Evolutionary conservation across 2,329 filamentous ascomycete genomes (phyloP), one percentile per base, ranked within the genome.

Genomic region (Biscogniauxia marginata): DNA sequence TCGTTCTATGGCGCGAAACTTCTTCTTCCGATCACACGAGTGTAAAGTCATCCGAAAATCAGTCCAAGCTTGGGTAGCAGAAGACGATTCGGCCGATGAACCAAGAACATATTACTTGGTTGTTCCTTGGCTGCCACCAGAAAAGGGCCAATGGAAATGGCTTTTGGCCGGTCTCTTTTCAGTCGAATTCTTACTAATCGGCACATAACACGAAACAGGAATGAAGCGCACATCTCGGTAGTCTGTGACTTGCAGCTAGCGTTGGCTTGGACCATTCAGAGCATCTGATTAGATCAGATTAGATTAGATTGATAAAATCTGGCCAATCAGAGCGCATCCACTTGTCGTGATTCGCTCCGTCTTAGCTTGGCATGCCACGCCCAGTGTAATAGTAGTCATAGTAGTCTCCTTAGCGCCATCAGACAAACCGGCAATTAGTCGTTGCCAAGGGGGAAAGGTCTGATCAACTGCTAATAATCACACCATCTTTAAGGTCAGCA

Each of bases 261-360:
- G 54, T 51, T n/a, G 25, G 13, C 44, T 50, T 57, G 57, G 39
- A 46, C 49, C 22, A 47, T 55, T 59, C 58, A 60, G 56, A 53
- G 46, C 43, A 25, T 57, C 16, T 48, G 56, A 64, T 62, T 57
- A 62, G 60, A 64, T 64, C 8, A 34, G 30, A 34, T 34, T 34
- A 34, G 30, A 34, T 39, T 59, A 61, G 60, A 64, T 64, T 62
- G 62, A 64, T 64, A 61, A 64, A 60, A 61, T 60, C 62, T 61
- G 60, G 4, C 30, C 30, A 8, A 64, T 64, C 56, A 50, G 34
- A 46, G 53, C 24, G 53, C 52, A 55, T 50, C 54, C 49, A 48
- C n/a, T 47, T 24, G 49, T 54, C 56, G 49, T 30, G 47, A 54
- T 55, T 34, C 34, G 52, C 49, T 50, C 53, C 30, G 22, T 22